Base-by-base conservation (phyloP, 1,139 yeast species). In the Casaregolazyma suthepensis region DNA sequence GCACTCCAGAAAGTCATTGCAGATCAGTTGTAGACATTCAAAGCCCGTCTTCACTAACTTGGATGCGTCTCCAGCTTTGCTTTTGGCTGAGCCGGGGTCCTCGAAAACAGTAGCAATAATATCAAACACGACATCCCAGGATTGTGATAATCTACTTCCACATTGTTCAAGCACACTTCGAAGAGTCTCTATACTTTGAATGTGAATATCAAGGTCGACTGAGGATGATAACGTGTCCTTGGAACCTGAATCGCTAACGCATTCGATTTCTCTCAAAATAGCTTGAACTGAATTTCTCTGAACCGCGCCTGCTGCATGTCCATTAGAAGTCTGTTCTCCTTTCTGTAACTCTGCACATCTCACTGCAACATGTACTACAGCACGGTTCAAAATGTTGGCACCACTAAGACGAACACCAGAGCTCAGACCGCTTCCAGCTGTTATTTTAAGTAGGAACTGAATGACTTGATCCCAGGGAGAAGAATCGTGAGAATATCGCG, bases 1-100 rank as follows among this genome's bases (percentile, higher is more conserved):
- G 1, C 82, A 74, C 44, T 81, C 82, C 53, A 91, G 70, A 64
- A 91, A 88, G 65, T 91, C 97, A 63, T 89, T 94, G 58, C 94
- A 76, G 29, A 91, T 83, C 51, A 91, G 75, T 62, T 88, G 91
- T 59, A 91, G 74, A 0, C 94, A 85, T 58, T 85, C 91, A 70
- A 86, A 91, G 0, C 93, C 82, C 2, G 83, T 79, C 61, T 79
- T 82, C 53, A 79, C 74, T 49, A 87, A 52, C 17, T 57, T 48
- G 2, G 56, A 50, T 15, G 54, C 42, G 35, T 57, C 47, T 29
- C 58, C 61, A 35, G 51, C 42, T 22, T 52, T 50, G 43, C 43
- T 43, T 17, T 56, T 42, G 38, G 48, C 38, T 13, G 31, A 46
- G 15, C 20, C 43, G 9, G 53, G 17, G 3, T 46, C 57, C 40